A percentile compares a stretch with the other conserved stretches of the same genome.
These are phyloP conservation scores for Amanita phalloides DNA, from an alignment of 768 basidiomycete species.

Conservation along the genomic window DNA sequence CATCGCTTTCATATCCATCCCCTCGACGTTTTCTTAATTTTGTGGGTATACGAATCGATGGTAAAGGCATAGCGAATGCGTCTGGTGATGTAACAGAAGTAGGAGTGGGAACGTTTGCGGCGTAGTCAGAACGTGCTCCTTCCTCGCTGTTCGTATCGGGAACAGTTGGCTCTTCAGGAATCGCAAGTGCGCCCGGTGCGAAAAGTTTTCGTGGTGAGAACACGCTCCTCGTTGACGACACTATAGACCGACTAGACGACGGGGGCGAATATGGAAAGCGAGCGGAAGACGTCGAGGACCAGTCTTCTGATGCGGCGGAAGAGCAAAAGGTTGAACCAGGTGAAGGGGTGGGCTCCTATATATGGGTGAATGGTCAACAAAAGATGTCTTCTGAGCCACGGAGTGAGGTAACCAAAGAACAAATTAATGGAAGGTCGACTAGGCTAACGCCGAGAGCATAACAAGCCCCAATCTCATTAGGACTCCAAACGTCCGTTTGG, in stretches of 20 bases:
- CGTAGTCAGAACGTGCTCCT: background rate
- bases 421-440: background rate
- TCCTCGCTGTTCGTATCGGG: background rate
- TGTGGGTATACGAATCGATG: conserved; percentile 14
- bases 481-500: conserved; percentile 1
- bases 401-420: conserved; percentile 1
- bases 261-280: conserved; percentile 10
- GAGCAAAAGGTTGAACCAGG: conserved; percentile 22
- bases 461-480: background rate
- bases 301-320: conserved; percentile 25
- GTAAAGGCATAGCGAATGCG: conserved; percentile 9
- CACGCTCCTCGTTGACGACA: background rate
- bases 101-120: background rate
- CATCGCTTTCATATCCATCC: conserved; percentile 45
- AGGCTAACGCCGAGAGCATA: conserved; percentile 1
- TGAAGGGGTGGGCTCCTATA: conserved; percentile 15
- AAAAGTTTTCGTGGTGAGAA: conserved; percentile 2
- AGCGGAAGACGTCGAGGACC: conserved; percentile 15
- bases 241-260: conserved; percentile 9
- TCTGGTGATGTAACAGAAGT: conserved; percentile 13
- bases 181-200: conserved; percentile 7
- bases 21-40: conserved; percentile 26
- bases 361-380: conserved; percentile 5
- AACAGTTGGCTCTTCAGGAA: conserved; percentile 2
- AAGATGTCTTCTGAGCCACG: conserved; percentile 3